These are phyloP conservation scores for Stenocarpella maydis DNA, from an alignment of 2,329 filamentous ascomycete species.

Conservation along the genomic window DNA sequence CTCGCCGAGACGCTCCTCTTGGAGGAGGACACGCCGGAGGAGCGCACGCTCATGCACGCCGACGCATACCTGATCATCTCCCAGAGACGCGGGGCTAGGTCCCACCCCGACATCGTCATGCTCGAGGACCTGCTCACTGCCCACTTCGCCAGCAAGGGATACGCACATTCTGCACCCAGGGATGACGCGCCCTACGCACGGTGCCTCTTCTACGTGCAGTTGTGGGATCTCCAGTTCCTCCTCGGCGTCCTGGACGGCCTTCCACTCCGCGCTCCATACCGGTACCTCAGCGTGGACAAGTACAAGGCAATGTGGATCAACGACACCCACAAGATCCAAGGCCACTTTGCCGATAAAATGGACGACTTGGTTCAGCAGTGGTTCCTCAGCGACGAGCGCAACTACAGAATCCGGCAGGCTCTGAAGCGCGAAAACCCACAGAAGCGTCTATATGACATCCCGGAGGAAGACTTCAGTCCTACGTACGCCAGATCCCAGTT, in stretches of 20 bases:
- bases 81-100: neutral
- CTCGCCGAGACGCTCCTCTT: neutral
- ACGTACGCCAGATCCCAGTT: neutral
- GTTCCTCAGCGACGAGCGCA: slow-evolving; percentile 21
- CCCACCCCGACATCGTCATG: neutral
- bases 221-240: slow-evolving; percentile 15
- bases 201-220: slow-evolving; percentile 6
- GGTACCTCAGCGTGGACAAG: neutral
- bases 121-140: neutral
- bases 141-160: neutral
- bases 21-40: neutral
- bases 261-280: neutral
- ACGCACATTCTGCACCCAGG: neutral
- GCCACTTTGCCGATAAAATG: neutral
- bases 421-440: neutral
- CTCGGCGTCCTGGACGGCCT: neutral
- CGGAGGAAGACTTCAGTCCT: slow-evolving; percentile 15
- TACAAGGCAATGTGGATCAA: slow-evolving; percentile 9
- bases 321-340: neutral
- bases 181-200: neutral
- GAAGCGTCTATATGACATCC: slow-evolving; percentile 11
- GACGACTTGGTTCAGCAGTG: slow-evolving; percentile 1
- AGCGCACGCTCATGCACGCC: neutral
- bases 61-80: slow-evolving; percentile 2
- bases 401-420: slow-evolving; percentile 10